A percentile compares a stretch with the other conserved stretches of the same genome.
Conservation (phyloP, 2,329 filamentous ascomycete genomes). For the Aureobasidium sp. region DNA sequence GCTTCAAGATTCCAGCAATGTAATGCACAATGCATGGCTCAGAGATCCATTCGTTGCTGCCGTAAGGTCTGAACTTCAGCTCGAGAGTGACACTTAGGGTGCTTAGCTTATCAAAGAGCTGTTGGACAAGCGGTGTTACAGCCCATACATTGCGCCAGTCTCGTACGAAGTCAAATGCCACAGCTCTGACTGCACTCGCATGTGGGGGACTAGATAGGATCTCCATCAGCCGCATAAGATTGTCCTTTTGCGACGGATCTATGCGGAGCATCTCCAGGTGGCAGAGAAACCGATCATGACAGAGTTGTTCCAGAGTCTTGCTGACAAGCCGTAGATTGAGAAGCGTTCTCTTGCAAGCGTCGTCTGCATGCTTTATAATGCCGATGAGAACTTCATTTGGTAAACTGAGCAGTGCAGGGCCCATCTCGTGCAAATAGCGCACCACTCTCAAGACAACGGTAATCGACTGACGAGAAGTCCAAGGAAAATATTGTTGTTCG, state of each 20-base stretch:
- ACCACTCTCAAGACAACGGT: background rate
- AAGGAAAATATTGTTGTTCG: too few species aligned
- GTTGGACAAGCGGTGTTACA: background rate
- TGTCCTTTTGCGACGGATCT: background rate
- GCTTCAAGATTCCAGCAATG: background rate
- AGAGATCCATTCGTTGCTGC: background rate
- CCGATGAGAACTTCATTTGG: background rate
- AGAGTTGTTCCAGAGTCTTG: background rate
- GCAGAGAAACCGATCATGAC: background rate
- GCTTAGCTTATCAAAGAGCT: background rate
- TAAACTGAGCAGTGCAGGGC: background rate
- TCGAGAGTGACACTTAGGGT: background rate
- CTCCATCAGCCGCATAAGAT: background rate
- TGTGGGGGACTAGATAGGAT: background rate
- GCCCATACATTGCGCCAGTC: conserved; percentile 3
- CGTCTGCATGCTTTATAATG: background rate
- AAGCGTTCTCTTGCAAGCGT: background rate
- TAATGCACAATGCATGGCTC: background rate
- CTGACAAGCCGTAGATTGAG: background rate
- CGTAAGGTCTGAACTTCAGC: background rate
- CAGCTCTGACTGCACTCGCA: background rate
- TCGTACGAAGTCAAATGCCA: background rate
- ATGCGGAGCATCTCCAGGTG: background rate
- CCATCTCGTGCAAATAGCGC: background rate
- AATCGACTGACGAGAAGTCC: too few species aligned